Evolutionary conservation across 2,329 filamentous ascomycete species (phyloP).

Genomic region (Monosporascus sp.): DNA sequence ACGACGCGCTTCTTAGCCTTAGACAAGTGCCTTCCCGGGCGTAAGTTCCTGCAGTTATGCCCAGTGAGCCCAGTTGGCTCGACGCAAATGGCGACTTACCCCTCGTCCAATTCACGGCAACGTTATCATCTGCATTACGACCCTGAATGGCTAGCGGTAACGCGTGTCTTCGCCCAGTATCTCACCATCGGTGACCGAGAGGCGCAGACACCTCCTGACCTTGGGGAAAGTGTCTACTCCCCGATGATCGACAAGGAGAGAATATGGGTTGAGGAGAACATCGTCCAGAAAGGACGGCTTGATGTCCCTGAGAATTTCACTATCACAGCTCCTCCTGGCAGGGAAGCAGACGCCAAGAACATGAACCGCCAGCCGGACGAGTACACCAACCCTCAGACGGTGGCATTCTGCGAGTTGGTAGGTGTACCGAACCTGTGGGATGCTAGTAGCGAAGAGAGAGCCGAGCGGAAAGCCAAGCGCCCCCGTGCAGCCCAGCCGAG

Average conservation of each 20-base stretch:
- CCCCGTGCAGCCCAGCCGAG: slow-evolving; percentile 39
- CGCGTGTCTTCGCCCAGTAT: slow-evolving; percentile 66
- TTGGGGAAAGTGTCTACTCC: slow-evolving; percentile 63
- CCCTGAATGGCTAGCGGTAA: slow-evolving; percentile 92
- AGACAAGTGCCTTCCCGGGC: slow-evolving; percentile 80
- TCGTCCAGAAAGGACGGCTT: slow-evolving; percentile 59
- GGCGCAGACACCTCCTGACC: slow-evolving; percentile 49
- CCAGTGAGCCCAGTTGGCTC: slow-evolving; percentile 49
- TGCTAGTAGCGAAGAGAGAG: slow-evolving; percentile 65
- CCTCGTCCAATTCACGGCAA: slow-evolving; percentile 18
- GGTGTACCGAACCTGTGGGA: slow-evolving; percentile 72
- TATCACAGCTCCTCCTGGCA: slow-evolving; percentile 67
- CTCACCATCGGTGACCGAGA: slow-evolving; percentile 58
- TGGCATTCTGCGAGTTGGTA: slow-evolving; percentile 72
- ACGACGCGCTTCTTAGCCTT: slow-evolving; percentile 80
- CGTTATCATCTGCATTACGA: slow-evolving; percentile 72
- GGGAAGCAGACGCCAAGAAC: slow-evolving; percentile 49
- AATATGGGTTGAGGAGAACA: slow-evolving; percentile 74
- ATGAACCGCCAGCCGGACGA: slow-evolving; percentile 64
- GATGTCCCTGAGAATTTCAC: slow-evolving; percentile 73
- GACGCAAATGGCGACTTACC: slow-evolving; percentile 13
- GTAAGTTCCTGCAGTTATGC: slow-evolving; percentile 76
- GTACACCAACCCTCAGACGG: slow-evolving; percentile 83
- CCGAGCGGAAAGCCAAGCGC: slow-evolving; percentile 50
- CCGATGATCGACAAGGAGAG: slow-evolving; percentile 64